phyloP scores from a whole-genome alignment of 1,139 yeast species.

The Ogataea hybrid region DNA sequence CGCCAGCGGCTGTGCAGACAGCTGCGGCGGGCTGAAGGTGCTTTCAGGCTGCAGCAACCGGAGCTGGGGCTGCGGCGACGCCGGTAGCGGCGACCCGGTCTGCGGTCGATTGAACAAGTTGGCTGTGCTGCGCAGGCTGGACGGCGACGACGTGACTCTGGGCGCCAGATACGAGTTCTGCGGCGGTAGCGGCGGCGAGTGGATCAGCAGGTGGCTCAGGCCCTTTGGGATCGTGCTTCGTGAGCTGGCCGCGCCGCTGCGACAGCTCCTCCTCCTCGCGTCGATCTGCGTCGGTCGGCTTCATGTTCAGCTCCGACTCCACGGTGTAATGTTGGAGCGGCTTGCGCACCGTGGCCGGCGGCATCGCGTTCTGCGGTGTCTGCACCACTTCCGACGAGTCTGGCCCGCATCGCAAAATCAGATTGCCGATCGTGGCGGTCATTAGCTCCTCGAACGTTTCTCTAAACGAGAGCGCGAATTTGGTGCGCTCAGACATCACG shows the following conservation, averaged over 20 bases:
- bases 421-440: slow-evolving; percentile 54
- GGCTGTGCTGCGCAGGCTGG: slow-evolving; percentile 13
- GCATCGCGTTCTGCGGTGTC: slow-evolving; percentile 42
- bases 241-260: slow-evolving; percentile 44
- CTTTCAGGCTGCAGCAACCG: slow-evolving; percentile 2
- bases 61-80: slow-evolving; percentile 1
- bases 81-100: not conserved
- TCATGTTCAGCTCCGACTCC: slow-evolving; percentile 30
- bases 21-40: slow-evolving; percentile 2
- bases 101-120: not conserved
- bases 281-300: slow-evolving; percentile 39
- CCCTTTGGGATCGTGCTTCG: slow-evolving; percentile 48
- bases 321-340: slow-evolving; percentile 35
- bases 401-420: slow-evolving; percentile 54
- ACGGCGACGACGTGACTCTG: slow-evolving; percentile 12
- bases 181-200: slow-evolving; percentile 30
- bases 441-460: slow-evolving; percentile 62
- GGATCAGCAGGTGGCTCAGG: slow-evolving; percentile 43
- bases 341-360: slow-evolving; percentile 51
- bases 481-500: slow-evolving; percentile 61
- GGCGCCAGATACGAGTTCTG: slow-evolving; percentile 14
- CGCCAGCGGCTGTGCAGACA: not conserved
- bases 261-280: slow-evolving; percentile 44
- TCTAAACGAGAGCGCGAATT: slow-evolving; percentile 53
- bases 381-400: slow-evolving; percentile 49